phyloP scores from a whole-genome alignment of 257 asterid species.

The Vinca minor region DNA sequence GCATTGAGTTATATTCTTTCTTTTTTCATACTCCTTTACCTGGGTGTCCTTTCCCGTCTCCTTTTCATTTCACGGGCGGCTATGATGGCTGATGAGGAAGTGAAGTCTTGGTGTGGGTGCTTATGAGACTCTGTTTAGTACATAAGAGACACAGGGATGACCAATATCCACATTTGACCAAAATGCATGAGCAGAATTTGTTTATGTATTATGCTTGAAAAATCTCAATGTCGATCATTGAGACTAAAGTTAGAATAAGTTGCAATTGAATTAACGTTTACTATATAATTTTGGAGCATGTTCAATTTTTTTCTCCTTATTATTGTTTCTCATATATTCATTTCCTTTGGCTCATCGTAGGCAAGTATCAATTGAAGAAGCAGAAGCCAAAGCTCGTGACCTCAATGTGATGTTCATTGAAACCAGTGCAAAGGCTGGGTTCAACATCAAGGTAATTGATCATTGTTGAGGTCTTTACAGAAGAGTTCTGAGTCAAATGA shows the following conservation, averaged over 20 bases:
- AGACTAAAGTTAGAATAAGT: not conserved
- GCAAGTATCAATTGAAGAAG: slow-evolving; percentile 50
- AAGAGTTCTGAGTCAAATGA: not conserved
- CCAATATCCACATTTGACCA: not conserved
- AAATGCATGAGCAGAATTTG: not conserved
- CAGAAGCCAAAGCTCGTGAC: slow-evolving; percentile 47
- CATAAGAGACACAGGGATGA: not conserved
- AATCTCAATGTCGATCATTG: not conserved
- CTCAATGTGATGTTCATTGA: slow-evolving; percentile 44
- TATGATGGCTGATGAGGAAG: not conserved
- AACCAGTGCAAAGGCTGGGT: slow-evolving; percentile 50
- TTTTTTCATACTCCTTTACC: not conserved
- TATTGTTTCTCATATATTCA: not conserved
- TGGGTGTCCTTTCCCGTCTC: not conserved
- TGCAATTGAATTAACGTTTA: not conserved
- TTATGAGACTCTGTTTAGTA: not conserved
- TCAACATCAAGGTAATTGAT: slow-evolving; percentile 35
- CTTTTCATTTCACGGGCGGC: not conserved
- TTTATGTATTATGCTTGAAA: not conserved
- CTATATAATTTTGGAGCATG: not conserved
- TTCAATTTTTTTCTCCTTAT: not conserved
- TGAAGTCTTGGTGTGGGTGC: not conserved
- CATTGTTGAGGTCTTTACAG: not conserved
- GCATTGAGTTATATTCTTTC: not conserved
- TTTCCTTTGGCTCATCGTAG: slow-evolving; percentile 12